Base-by-base conservation (phyloP, 2,329 filamentous ascomycete genomes). In the Botrytis hyacinthi region DNA sequence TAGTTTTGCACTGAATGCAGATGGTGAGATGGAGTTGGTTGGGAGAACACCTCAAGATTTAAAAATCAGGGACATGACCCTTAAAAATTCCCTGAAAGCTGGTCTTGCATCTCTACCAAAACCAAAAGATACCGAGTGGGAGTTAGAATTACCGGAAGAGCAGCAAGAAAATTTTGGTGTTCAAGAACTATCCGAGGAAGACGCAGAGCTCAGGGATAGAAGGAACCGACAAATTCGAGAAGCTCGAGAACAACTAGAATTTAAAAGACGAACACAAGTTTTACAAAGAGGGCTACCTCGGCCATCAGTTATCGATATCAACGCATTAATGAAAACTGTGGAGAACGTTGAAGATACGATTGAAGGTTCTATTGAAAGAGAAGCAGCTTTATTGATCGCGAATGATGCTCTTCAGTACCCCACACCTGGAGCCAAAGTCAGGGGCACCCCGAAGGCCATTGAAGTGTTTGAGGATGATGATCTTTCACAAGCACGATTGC, bases 51-150 rank as follows among this genome's bases (percentile, higher is more conserved):
- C 94, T 5, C 88, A 89, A 61, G 94, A 98, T 74, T 84, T 94
- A 42, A 92, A 88, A 78, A 83, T 92, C 78, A 89, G 89, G 35
- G 91, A 97, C 75, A 85, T 91, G 74, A 89, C 91, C 9, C 82
- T 91, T 77, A 91, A 91, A 61, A 87, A 89, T 74, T 89, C 91
- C 76, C 85, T 99, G 10, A 89, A 89, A 74, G 87, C 88, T 69
- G 89, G 92, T 60, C 88, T 99, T n/a, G 88, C 93, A 7, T 90
- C 93, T 35, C 86, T 99, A 26, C 96, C 96, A 0, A 97, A 93
- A 80, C 96, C 96, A 0, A 98, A 97, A 80, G 94, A 97, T 80
- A 92, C 90, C 0, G 95, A 98, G 77, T 98, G 93, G 92, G 96
- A 98, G 78, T 89, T 98, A 63, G 95, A 98, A 81, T 84, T 97